These are phyloP conservation scores for Nicotiana paniculata DNA, from an alignment of 257 asterid genomes.

Conservation along the genomic window DNA sequence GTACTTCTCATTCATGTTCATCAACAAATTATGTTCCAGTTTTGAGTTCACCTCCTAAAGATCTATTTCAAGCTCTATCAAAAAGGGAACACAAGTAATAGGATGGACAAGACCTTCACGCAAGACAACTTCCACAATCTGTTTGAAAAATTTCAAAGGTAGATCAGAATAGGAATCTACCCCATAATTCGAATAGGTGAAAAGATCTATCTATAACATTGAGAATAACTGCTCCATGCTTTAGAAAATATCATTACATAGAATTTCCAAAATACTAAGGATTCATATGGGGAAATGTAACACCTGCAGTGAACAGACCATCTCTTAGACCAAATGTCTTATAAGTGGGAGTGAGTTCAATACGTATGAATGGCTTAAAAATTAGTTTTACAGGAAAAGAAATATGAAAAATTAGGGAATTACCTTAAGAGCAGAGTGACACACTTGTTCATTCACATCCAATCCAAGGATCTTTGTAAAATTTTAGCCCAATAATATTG, in stretches of 20 bases:
- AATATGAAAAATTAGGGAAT: no score
- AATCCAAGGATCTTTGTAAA: no score
- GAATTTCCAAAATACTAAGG: not conserved
- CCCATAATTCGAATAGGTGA: not conserved
- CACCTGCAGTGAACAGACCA: not conserved
- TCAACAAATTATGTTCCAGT: no score
- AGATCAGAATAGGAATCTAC: not conserved
- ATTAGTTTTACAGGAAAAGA: no score
- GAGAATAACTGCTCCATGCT: not conserved
- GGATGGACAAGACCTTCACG: no score
- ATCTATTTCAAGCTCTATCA: slow-evolving; percentile 97
- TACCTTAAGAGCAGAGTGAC: no score
- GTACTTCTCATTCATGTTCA: no score
- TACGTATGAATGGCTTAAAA: no score
- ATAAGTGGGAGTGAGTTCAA: not conserved
- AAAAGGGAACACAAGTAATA: slow-evolving; percentile 91
- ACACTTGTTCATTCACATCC: no score
- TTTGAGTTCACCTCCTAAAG: slow-evolving; percentile 67
- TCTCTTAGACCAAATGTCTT: not conserved
- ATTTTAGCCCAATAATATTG: no score
- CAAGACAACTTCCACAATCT: slow-evolving; percentile 89
- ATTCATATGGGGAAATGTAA: not conserved
- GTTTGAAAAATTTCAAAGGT: slow-evolving; percentile 8
- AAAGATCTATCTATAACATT: no score
- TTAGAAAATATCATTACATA: not conserved